These are phyloP conservation scores for Phtheirospermum japonicum DNA, from an alignment of 257 asterid genomes.

Conservation along the genomic window DNA sequence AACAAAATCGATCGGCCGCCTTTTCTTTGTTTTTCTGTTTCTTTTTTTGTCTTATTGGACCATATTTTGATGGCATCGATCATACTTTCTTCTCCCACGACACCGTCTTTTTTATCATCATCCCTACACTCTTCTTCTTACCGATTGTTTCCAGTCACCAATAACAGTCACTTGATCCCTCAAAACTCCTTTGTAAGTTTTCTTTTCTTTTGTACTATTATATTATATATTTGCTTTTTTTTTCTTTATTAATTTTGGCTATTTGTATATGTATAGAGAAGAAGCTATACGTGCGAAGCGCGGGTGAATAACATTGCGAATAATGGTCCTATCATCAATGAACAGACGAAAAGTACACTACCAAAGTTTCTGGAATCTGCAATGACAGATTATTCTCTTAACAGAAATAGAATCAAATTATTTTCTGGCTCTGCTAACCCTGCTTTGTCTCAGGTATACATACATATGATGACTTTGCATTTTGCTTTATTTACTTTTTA, in stretches of 20 bases:
- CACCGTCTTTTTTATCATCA: neutral
- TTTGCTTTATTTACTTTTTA: too few relatives aligned
- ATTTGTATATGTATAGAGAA: too few relatives aligned
- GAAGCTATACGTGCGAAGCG: too few relatives aligned
- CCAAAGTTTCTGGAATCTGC: neutral
- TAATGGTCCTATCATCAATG: neutral
- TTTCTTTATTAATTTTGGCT: too few relatives aligned
- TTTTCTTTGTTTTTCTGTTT: too few relatives aligned
- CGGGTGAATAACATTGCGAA: neutral
- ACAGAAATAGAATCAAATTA: neutral
- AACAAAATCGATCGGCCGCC: too few relatives aligned
- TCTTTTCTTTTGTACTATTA: too few relatives aligned
- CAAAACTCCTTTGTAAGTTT: too few relatives aligned
- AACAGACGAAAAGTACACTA: neutral
- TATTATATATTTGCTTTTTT: too few relatives aligned
- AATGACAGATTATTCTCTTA: neutral
- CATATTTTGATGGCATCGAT: neutral
- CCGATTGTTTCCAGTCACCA: neutral
- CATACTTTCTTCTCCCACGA: neutral
- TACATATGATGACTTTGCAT: neutral
- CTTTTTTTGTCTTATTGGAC: too few relatives aligned
- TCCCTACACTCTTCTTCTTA: neutral
- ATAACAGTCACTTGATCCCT: neutral
- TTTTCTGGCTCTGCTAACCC: neutral
- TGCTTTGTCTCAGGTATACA: neutral